phyloP scores from a whole-genome alignment of 2,329 filamentous ascomycete species.

The Cadophora malorum region DNA sequence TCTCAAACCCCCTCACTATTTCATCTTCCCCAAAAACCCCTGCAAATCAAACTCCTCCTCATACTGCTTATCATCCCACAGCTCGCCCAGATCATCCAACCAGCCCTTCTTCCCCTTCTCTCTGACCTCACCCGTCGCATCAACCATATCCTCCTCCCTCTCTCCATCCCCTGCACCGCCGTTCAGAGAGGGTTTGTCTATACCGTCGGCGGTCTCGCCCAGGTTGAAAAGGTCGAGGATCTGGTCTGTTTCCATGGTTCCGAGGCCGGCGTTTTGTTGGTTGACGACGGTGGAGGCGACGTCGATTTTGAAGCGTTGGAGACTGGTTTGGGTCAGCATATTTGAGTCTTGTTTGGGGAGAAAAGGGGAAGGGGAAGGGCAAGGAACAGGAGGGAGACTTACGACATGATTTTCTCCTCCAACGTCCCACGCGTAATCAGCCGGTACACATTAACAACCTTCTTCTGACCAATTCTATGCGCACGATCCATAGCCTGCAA shows the following conservation, averaged over 20 bases:
- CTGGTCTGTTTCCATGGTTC: slow-evolving; percentile 96
- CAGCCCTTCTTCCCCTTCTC: slow-evolving; percentile 97
- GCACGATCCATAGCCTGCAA: slow-evolving; percentile 99
- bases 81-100: slow-evolving; percentile 90
- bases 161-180: slow-evolving; percentile 57
- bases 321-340: slow-evolving; percentile 54
- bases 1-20: slow-evolving; percentile 19
- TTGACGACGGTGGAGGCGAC: slow-evolving; percentile 98
- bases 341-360: slow-evolving; percentile 25
- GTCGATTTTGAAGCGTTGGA: slow-evolving; percentile 99
- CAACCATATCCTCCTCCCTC: slow-evolving; percentile 85
- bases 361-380: neutral
- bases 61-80: slow-evolving; percentile 98
- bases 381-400: slow-evolving; percentile 45
- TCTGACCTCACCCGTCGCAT: slow-evolving; percentile 89
- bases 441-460: slow-evolving; percentile 98
- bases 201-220: slow-evolving; percentile 74
- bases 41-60: slow-evolving; percentile 98
- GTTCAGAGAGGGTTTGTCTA: slow-evolving; percentile 63
- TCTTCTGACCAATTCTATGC: slow-evolving; percentile 98
- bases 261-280: slow-evolving; percentile 94
- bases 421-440: slow-evolving; percentile 94
- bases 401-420: slow-evolving; percentile 96
- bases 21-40: slow-evolving; percentile 92
- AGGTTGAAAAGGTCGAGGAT: slow-evolving; percentile 96